phyloP scores from a whole-genome alignment of 805 yeast genomes.

The Kazachstania bromeliacearum region DNA sequence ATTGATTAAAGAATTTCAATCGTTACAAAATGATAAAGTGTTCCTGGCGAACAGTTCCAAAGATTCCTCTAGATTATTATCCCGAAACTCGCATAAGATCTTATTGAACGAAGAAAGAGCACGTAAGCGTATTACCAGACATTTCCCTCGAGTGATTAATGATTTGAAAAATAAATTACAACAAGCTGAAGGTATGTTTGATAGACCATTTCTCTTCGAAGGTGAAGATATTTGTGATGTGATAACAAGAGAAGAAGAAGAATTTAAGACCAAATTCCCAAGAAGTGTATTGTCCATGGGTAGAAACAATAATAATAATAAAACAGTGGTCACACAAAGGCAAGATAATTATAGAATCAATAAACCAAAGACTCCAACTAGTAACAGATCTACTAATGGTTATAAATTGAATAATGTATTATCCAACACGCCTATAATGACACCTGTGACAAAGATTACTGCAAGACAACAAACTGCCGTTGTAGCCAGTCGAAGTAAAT shows the following conservation, averaged over 20 bases:
- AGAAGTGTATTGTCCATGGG: slow-evolving; percentile 22
- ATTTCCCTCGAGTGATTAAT: slow-evolving; percentile 54
- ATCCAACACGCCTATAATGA: neutral
- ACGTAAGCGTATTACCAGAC: slow-evolving; percentile 56
- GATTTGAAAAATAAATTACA: slow-evolving; percentile 40
- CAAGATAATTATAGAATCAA: neutral
- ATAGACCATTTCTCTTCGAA: slow-evolving; percentile 29
- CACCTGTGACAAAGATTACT: neutral
- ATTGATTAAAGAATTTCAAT: slow-evolving; percentile 46
- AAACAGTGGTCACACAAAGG: neutral
- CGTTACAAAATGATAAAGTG: slow-evolving; percentile 48
- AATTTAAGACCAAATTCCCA: slow-evolving; percentile 25
- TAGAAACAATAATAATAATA: neutral
- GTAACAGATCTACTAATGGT: neutral
- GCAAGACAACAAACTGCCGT: neutral
- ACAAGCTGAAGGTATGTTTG: slow-evolving; percentile 38
- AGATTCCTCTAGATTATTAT: slow-evolving; percentile 70
- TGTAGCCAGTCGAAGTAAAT: neutral
- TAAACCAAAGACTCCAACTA: slow-evolving; percentile 3
- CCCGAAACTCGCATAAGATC: slow-evolving; percentile 69
- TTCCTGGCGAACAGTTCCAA: slow-evolving; percentile 60
- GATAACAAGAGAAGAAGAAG: slow-evolving; percentile 26
- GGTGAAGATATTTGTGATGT: slow-evolving; percentile 22
- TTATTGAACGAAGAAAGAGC: slow-evolving; percentile 71
- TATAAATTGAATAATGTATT: neutral